These are phyloP conservation scores for Talaromyces sp. DNA, from an alignment of 2,329 filamentous ascomycete species.

Conservation along the genomic window DNA sequence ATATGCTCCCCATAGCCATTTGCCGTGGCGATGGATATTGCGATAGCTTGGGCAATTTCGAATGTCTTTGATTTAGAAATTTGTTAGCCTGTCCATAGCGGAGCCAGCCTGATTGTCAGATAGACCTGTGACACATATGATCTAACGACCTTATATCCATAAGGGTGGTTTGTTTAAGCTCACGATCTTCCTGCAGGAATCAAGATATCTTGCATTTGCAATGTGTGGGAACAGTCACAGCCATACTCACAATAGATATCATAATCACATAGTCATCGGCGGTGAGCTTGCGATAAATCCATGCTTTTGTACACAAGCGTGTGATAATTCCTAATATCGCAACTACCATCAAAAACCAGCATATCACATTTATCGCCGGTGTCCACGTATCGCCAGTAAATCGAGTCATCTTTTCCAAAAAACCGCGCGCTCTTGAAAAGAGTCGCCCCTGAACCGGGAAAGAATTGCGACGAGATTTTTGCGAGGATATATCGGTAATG, in stretches of 20 bases:
- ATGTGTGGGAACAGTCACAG: no score
- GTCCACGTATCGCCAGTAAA: constrained; percentile 27
- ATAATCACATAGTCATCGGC: constrained; percentile 18
- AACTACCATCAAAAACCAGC: constrained; percentile 23
- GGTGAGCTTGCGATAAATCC: constrained; percentile 18
- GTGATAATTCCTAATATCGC: constrained; percentile 18
- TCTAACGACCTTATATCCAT: no score
- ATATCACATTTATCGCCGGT: constrained; percentile 19
- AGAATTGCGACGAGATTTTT: background rate
- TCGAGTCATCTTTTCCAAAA: constrained; percentile 31
- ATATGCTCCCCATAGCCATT: constrained; percentile 20
- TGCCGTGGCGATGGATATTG: constrained; percentile 17
- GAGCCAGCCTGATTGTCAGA: no score
- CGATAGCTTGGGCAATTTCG: constrained; percentile 17
- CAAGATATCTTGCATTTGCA: no score
- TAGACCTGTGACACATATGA: no score
- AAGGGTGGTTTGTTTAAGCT: no score
- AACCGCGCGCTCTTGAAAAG: background rate
- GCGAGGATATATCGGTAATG: no score
- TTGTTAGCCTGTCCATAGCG: background rate
- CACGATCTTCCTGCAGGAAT: no score
- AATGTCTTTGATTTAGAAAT: constrained; percentile 4
- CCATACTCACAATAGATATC: constrained; percentile 15
- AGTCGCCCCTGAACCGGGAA: background rate
- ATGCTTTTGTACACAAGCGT: constrained; percentile 20